Percentiles rank a stretch among this genome's conserved stretches.
Conservation (phyloP, 1,139 yeast species). For the Hansenula lynferdii region DNA sequence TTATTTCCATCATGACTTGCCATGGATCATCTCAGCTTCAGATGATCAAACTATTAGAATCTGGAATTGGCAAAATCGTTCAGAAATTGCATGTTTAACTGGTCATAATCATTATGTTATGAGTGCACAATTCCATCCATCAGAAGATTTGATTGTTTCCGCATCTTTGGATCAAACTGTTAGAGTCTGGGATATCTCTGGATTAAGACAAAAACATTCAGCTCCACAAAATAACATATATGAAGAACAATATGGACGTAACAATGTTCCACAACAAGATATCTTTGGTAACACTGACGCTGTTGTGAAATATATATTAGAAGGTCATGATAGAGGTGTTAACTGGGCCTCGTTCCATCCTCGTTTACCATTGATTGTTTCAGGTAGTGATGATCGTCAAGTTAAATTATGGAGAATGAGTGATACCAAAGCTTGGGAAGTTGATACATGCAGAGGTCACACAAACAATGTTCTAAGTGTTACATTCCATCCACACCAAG, state of each 20-base stretch:
- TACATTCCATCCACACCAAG: conserved; percentile 91
- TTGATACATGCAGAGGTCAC: conserved; percentile 97
- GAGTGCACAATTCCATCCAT: conserved; percentile 94
- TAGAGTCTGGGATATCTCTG: conserved; percentile 92
- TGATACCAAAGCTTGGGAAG: conserved; percentile 98
- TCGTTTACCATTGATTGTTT: conserved; percentile 80
- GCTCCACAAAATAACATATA: conserved; percentile 62
- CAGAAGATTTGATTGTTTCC: conserved; percentile 95
- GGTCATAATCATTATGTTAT: conserved; percentile 96
- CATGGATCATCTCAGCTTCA: conserved; percentile 82
- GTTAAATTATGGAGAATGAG: conserved; percentile 91
- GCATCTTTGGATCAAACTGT: conserved; percentile 96
- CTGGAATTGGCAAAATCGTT: conserved; percentile 96
- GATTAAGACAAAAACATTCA: conserved; percentile 85
- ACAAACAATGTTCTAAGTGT: conserved; percentile 89
- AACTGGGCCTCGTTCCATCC: conserved; percentile 98
- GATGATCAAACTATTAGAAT: conserved; percentile 89
- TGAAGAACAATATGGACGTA: conserved; percentile 91
- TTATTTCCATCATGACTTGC: conserved; percentile 92
- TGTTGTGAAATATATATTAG: conserved; percentile 93
- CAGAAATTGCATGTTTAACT: conserved; percentile 90
- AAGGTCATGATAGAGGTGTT: conserved; percentile 91
- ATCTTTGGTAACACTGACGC: conserved; percentile 90
- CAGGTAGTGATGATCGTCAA: conserved; percentile 83
- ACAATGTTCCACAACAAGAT: conserved; percentile 94